Percentiles rank a stretch among this genome's conserved stretches.
Evolutionary conservation across 2,329 filamentous ascomycete genomes (phyloP).

Genomic region (Didymella pomorum): DNA sequence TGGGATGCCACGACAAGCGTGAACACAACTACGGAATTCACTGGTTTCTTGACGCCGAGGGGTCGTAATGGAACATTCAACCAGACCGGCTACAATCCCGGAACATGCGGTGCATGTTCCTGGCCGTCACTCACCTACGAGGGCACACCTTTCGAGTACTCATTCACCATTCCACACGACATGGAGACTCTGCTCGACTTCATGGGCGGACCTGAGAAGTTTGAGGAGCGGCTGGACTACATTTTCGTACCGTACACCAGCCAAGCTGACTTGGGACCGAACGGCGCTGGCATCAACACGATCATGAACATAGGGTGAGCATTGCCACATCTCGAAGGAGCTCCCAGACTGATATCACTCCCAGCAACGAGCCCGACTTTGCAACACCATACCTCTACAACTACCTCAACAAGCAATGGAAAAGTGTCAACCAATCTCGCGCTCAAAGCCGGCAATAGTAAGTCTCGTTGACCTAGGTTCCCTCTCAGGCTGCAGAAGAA

Average conservation of each 20-base stretch:
- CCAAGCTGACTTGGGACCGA: slow-evolving; percentile 45
- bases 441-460: slow-evolving; percentile 44
- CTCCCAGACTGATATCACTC: not conserved
- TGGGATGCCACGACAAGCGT: slow-evolving; percentile 32
- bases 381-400: slow-evolving; percentile 66
- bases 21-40: slow-evolving; percentile 31
- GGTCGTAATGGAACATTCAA: slow-evolving; percentile 31
- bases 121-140: slow-evolving; percentile 51
- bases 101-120: slow-evolving; percentile 47
- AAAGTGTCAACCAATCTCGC: slow-evolving; percentile 47
- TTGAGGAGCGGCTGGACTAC: slow-evolving; percentile 50
- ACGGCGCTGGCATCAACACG: slow-evolving; percentile 54
- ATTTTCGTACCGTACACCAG: slow-evolving; percentile 47
- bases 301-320: slow-evolving; percentile 56
- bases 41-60: slow-evolving; percentile 32
- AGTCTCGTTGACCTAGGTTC: not conserved
- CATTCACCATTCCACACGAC: slow-evolving; percentile 51
- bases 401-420: slow-evolving; percentile 52
- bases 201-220: slow-evolving; percentile 47
- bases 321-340: too few relatives aligned
- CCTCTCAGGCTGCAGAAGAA: too few relatives aligned
- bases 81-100: slow-evolving; percentile 46
- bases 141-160: slow-evolving; percentile 51
- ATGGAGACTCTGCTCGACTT: slow-evolving; percentile 49
- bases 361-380: slow-evolving; percentile 72